These are phyloP conservation scores for Durio zibethinus DNA, from an alignment of 345 rosid species.

Conservation along the genomic window DNA sequence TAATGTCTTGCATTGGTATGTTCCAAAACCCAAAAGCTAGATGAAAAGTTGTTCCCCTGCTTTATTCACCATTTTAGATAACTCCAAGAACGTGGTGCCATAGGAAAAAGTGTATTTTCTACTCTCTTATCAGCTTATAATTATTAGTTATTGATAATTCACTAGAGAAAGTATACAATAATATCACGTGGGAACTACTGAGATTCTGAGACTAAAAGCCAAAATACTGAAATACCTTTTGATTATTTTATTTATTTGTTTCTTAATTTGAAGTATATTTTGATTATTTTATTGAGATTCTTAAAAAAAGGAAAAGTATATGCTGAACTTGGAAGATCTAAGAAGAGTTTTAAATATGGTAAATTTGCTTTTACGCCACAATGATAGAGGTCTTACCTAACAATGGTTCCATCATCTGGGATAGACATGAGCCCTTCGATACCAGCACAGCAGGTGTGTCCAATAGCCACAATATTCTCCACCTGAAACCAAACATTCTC, in stretches of 20 bases:
- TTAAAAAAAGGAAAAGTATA: too few relatives aligned
- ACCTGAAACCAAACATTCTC: constrained; percentile 45
- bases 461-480: constrained; percentile 81
- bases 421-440: constrained; percentile 88
- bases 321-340: not conserved
- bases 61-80: too few relatives aligned
- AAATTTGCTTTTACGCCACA: not conserved
- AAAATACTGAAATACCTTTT: not conserved
- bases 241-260: not conserved
- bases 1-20: too few relatives aligned
- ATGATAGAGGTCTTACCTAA: constrained; percentile 32
- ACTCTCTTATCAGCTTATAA: too few relatives aligned
- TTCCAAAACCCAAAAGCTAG: too few relatives aligned
- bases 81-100: too few relatives aligned
- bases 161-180: too few relatives aligned
- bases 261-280: not conserved
- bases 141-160: too few relatives aligned
- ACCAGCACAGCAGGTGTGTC: constrained; percentile 96
- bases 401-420: constrained; percentile 54
- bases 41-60: too few relatives aligned
- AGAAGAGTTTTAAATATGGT: not conserved
- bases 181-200: not conserved
- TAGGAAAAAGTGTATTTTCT: too few relatives aligned
- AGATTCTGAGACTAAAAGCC: constrained; percentile 10
- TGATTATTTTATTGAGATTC: too few relatives aligned